phyloP scores from a whole-genome alignment of 768 basidiomycete species.

The Suillus alpinus region DNA sequence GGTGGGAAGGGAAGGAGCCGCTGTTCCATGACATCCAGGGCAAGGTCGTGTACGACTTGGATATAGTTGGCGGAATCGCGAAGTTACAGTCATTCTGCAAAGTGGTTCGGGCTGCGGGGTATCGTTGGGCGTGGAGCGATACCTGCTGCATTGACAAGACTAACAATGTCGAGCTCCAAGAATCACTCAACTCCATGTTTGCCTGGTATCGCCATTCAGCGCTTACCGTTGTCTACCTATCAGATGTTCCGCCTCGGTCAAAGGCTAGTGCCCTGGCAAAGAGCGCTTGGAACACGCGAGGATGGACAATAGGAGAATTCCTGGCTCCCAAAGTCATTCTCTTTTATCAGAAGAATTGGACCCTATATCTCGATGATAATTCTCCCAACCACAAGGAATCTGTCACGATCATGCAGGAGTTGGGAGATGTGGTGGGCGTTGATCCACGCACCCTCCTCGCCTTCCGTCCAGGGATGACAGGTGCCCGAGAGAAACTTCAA shows the following conservation, averaged over 20 bases:
- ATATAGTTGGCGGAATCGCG: neutral
- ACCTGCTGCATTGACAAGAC: slow-evolving; percentile 12
- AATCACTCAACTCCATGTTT: neutral
- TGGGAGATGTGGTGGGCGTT: neutral
- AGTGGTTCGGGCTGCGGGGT: neutral
- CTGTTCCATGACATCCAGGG: neutral
- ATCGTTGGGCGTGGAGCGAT: neutral
- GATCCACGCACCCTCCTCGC: neutral
- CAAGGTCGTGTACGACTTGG: neutral
- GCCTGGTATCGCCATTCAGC: neutral
- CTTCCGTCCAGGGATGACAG: neutral
- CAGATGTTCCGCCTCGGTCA: neutral
- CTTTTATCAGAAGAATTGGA: neutral
- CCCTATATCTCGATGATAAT: neutral
- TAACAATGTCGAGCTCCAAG: slow-evolving; percentile 12
- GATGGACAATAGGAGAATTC: neutral
- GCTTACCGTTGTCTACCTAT: neutral
- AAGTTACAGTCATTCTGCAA: neutral
- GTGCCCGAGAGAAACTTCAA: neutral
- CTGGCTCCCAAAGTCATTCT: neutral
- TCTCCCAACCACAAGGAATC: neutral
- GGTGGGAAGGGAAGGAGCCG: slow-evolving; percentile 4
- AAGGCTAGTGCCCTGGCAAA: neutral
- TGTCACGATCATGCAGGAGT: neutral
- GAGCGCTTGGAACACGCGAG: neutral